A percentile compares a stretch with the other conserved stretches of the same genome.
These are phyloP conservation scores for Fusarium brachygibbosum DNA, from an alignment of 2,329 filamentous ascomycete species.

Conservation along the genomic window DNA sequence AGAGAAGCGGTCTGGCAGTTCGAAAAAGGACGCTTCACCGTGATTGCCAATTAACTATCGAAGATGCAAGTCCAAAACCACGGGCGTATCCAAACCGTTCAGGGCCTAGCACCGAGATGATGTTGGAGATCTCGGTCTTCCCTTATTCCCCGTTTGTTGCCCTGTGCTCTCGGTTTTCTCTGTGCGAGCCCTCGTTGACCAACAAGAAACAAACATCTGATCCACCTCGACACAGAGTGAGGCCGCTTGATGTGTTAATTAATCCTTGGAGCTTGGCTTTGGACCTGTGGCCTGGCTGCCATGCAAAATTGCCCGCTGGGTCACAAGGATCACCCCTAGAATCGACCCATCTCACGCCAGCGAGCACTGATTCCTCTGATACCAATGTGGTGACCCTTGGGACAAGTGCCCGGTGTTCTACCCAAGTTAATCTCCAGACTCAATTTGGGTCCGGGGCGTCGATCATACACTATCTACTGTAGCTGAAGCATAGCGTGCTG, in stretches of 20 bases:
- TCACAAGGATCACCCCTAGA: slow-evolving; percentile 35
- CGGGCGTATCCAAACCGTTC: slow-evolving; percentile 32
- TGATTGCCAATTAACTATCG: slow-evolving; percentile 39
- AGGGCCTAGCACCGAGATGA: slow-evolving; percentile 37
- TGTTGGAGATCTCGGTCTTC: slow-evolving; percentile 29
- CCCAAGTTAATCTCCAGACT: slow-evolving; percentile 38
- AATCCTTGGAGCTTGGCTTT: slow-evolving; percentile 27
- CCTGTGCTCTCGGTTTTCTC: slow-evolving; percentile 23
- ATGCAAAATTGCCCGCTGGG: neutral
- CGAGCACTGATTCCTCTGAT: slow-evolving; percentile 45
- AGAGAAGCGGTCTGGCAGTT: slow-evolving; percentile 48
- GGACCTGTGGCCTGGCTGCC: slow-evolving; percentile 21
- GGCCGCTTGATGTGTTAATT: slow-evolving; percentile 25
- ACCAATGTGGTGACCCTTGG: slow-evolving; percentile 45
- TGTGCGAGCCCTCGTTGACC: slow-evolving; percentile 17
- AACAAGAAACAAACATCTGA: slow-evolving; percentile 36
- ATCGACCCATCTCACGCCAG: slow-evolving; percentile 40
- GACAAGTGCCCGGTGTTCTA: slow-evolving; percentile 12
- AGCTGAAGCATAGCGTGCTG: slow-evolving; percentile 44
- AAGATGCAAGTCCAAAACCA: slow-evolving; percentile 40
- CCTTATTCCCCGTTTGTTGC: slow-evolving; percentile 25
- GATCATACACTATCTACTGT: slow-evolving; percentile 49
- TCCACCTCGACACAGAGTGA: slow-evolving; percentile 42
- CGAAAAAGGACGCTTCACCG: slow-evolving; percentile 22
- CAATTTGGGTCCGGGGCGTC: slow-evolving; percentile 44